These are phyloP conservation scores for Trichoderma sp. DNA, from an alignment of 2,329 filamentous ascomycete species.

Conservation along the genomic window DNA sequence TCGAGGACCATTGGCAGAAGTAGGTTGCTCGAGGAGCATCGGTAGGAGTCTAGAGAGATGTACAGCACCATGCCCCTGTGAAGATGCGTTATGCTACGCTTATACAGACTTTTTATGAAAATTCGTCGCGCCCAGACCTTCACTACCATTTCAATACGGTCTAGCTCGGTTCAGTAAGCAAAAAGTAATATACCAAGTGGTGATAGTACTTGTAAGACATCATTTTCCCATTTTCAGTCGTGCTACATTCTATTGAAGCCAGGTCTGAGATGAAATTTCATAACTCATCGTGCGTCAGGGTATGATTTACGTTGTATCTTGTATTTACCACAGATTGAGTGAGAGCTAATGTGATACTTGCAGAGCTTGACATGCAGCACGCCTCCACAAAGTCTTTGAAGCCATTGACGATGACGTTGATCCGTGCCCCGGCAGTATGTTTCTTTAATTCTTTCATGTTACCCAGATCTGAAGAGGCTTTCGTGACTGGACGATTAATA, in stretches of 20 bases:
- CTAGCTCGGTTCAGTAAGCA: not conserved
- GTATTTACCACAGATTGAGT: not conserved
- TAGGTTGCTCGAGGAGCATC: not conserved
- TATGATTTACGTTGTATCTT: not conserved
- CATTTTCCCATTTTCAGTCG: not conserved
- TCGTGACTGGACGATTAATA: not conserved
- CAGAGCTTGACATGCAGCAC: not conserved
- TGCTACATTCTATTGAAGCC: not conserved
- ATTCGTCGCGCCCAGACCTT: not conserved
- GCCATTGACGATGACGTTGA: not conserved
- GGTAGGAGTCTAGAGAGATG: not conserved
- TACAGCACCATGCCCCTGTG: not conserved
- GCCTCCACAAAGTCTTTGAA: not conserved
- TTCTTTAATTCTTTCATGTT: not conserved
- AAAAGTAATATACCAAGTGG: not conserved
- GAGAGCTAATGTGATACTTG: not conserved
- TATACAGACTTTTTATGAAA: not conserved
- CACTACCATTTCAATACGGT: not conserved
- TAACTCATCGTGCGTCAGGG: not conserved
- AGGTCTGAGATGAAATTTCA: not conserved
- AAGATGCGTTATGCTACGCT: not conserved
- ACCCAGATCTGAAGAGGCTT: not conserved
- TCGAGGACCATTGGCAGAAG: not conserved
- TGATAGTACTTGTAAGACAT: not conserved
- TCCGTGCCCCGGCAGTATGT: not conserved